phyloP scores from a whole-genome alignment of 208 protist species.

The Vickermania ingenoplastis region DNA sequence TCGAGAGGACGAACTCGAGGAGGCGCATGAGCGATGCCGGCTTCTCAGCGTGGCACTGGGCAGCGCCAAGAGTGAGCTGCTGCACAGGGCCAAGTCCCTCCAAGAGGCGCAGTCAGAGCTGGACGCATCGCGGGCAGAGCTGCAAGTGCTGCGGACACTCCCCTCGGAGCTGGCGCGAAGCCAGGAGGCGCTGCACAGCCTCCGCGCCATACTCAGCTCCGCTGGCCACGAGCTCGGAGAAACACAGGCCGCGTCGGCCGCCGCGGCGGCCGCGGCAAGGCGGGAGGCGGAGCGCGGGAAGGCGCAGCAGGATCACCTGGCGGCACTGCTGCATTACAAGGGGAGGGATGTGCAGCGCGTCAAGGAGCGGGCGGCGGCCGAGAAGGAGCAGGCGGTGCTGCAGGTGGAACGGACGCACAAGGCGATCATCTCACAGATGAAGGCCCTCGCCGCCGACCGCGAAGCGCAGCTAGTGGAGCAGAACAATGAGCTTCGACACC shows the following conservation, averaged over 20 bases:
- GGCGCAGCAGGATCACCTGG: slow-evolving; percentile 33
- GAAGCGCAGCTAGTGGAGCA: background rate
- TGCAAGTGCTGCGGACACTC: background rate
- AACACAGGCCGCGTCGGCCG: slow-evolving; percentile 22
- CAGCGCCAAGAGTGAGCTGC: background rate
- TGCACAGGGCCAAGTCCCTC: background rate
- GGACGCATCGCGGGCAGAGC: background rate
- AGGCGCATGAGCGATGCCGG: background rate
- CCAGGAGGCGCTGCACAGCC: slow-evolving; percentile 25
- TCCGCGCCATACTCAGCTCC: slow-evolving; percentile 18
- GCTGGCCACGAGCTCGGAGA: slow-evolving; percentile 17
- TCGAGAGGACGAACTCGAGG: background rate
- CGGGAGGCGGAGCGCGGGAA: slow-evolving; percentile 1
- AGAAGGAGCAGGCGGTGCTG: slow-evolving; percentile 19
- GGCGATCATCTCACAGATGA: background rate
- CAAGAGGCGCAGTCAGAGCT: background rate
- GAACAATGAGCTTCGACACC: background rate
- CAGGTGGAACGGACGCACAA: slow-evolving; percentile 12
- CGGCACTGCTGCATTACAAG: slow-evolving; percentile 37
- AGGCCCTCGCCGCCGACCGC: background rate
- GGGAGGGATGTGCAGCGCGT: slow-evolving; percentile 3
- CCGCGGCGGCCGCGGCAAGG: slow-evolving; percentile 20
- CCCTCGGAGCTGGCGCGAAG: slow-evolving; percentile 20
- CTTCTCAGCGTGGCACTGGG: background rate
- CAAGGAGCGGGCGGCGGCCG: slow-evolving; percentile 18